phyloP scores from a whole-genome alignment of 176 grass and related monocot genomes.

The Bonia amplexicaulis region DNA sequence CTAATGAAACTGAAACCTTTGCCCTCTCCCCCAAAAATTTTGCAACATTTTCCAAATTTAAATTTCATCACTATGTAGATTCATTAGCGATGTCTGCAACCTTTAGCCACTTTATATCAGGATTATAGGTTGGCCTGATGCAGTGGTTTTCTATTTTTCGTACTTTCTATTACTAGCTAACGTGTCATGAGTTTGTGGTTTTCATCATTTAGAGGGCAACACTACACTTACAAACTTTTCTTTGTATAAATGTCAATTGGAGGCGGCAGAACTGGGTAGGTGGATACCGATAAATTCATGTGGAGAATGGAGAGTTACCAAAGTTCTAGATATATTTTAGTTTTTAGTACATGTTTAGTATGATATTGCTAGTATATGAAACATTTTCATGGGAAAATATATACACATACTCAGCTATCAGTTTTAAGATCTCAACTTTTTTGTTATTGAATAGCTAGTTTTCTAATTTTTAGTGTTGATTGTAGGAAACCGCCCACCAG shows the following conservation, averaged over 20 bases:
- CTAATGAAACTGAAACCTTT: not conserved
- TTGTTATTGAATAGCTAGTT: not conserved
- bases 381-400: not conserved
- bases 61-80: not conserved
- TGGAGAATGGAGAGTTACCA: not conserved
- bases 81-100: not conserved
- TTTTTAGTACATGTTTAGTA: not conserved
- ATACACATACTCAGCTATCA: not conserved
- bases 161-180: not conserved
- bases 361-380: not conserved
- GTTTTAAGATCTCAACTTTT: not conserved
- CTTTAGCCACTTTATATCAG: not conserved
- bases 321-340: not conserved
- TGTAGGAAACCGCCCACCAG: slow-evolving; percentile 75
- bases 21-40: not conserved
- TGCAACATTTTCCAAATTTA: not conserved
- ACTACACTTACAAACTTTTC: not conserved
- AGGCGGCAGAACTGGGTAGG: not conserved
- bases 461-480: slow-evolving; percentile 22
- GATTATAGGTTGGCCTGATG: not conserved
- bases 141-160: not conserved
- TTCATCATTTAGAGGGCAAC: not conserved
- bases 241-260: not conserved
- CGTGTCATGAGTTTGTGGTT: not conserved
- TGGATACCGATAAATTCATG: not conserved